Conservation (phyloP, 257 asterid species). For the Perilla frutescens region DNA sequence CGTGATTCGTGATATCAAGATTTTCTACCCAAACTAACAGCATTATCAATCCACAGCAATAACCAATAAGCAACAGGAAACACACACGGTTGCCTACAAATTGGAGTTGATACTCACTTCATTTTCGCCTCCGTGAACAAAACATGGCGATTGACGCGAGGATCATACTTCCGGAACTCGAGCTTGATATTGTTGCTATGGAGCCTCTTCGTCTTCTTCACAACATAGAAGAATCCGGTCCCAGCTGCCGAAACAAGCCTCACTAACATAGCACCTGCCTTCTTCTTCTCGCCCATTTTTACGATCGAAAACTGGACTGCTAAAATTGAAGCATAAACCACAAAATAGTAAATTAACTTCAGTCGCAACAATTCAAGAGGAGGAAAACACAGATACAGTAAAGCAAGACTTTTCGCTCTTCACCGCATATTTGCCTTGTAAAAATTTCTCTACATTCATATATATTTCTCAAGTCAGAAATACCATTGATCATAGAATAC, state of each 20-base stretch:
- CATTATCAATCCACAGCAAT: constrained; percentile 14
- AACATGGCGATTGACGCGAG: constrained; percentile 74
- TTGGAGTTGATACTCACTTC: constrained; percentile 48
- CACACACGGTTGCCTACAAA: background rate
- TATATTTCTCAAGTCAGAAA: background rate
- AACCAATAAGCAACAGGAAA: background rate
- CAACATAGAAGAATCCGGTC: constrained; percentile 77
- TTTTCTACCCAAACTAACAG: constrained; percentile 10
- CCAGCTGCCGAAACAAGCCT: constrained; percentile 78
- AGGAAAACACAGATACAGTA: background rate
- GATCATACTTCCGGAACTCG: constrained; percentile 75
- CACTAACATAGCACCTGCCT: constrained; percentile 64
- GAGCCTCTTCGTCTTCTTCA: constrained; percentile 63
- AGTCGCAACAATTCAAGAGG: background rate
- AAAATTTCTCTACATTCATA: background rate
- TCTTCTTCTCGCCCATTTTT: constrained; percentile 69
- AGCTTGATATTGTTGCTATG: constrained; percentile 54
- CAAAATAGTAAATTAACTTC: background rate
- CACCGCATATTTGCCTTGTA: background rate
- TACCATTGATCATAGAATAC: background rate
- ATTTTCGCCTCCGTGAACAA: constrained; percentile 73
- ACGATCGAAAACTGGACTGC: constrained; percentile 6
- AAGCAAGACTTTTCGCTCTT: background rate
- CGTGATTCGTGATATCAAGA: too few species aligned
- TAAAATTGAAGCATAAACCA: constrained; percentile 14